Evolutionary conservation across 306 rosid genomes (phyloP).

Genomic region (Quercus parvula): DNA sequence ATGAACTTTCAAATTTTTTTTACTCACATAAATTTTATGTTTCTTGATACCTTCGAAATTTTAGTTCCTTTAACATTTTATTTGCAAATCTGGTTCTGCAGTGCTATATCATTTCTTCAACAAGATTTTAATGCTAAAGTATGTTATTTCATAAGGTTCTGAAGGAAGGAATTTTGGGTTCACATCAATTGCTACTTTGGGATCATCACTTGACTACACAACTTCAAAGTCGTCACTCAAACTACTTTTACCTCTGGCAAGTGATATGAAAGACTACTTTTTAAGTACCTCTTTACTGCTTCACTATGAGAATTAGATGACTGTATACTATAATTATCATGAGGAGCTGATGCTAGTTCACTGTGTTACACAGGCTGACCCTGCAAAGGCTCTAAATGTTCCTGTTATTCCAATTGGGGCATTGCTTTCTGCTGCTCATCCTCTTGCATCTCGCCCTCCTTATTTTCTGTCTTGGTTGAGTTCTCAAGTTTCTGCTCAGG

Average conservation of each 20-base stretch:
- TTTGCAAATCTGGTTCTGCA: background rate
- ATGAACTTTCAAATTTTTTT: background rate
- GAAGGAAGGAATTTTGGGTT: slow-evolving; percentile 56
- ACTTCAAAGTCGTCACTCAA: slow-evolving; percentile 77
- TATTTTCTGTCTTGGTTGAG: slow-evolving; percentile 63
- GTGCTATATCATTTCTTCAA: background rate
- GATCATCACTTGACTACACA: slow-evolving; percentile 76
- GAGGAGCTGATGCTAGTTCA: slow-evolving; percentile 1
- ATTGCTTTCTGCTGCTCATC: slow-evolving; percentile 49
- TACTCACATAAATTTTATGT: background rate
- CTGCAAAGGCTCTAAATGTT: slow-evolving; percentile 63
- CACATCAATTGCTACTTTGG: slow-evolving; percentile 75
- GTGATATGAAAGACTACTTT: slow-evolving; percentile 31
- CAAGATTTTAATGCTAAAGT: slow-evolving; percentile 10
- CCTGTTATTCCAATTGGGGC: slow-evolving; percentile 78
- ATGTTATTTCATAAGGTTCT: slow-evolving; percentile 40
- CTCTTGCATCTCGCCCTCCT: slow-evolving; percentile 54
- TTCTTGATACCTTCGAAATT: background rate
- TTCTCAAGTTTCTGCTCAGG: slow-evolving; percentile 66
- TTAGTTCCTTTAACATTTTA: background rate
- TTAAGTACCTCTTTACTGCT: background rate
- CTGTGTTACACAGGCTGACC: slow-evolving; percentile 56
- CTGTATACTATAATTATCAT: background rate
- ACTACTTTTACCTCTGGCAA: slow-evolving; percentile 83
- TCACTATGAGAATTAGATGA: background rate